phyloP scores from a whole-genome alignment of 2,329 filamentous ascomycete species.

The Colletotrichum graminicola region DNA sequence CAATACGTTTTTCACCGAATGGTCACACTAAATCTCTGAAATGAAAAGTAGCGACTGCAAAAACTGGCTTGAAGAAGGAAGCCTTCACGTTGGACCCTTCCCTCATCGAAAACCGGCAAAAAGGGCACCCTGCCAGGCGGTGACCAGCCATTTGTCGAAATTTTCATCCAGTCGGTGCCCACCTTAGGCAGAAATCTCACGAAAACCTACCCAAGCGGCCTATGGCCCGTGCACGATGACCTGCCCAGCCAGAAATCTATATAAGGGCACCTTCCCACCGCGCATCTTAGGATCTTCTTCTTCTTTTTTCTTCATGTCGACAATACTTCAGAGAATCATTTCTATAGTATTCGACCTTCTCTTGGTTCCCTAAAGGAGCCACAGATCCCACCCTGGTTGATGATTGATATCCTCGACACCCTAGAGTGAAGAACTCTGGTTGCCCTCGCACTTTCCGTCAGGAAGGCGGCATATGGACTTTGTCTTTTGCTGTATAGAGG shows the following conservation, averaged over 20 bases:
- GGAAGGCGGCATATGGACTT: constrained; percentile 64
- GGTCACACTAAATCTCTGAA: background rate
- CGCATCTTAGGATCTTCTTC: constrained; percentile 54
- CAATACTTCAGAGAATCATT: constrained; percentile 88
- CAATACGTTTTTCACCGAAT: background rate
- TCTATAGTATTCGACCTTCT: constrained; percentile 97
- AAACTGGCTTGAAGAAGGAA: constrained; percentile 9
- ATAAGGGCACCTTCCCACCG: constrained; percentile 51
- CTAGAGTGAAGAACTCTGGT: constrained; percentile 84
- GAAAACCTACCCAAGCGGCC: background rate
- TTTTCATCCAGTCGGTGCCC: constrained; percentile 17
- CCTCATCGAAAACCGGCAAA: constrained; percentile 26
- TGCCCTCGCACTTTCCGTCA: constrained; percentile 72
- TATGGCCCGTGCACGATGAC: constrained; percentile 15
- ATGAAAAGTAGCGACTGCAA: background rate
- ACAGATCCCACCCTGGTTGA: constrained; percentile 97
- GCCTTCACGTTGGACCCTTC: background rate
- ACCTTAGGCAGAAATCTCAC: constrained; percentile 24
- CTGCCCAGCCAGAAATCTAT: constrained; percentile 50
- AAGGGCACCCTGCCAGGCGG: constrained; percentile 1
- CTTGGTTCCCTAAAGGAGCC: constrained; percentile 93
- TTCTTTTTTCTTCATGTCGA: constrained; percentile 69
- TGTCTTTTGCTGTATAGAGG: constrained; percentile 76
- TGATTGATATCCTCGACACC: constrained; percentile 89
- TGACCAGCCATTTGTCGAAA: constrained; percentile 33